Evolutionary conservation across 305 asterid genomes (phyloP), one percentile per base, ranked within the genome.

Genomic region (Nicotiana rustica): DNA sequence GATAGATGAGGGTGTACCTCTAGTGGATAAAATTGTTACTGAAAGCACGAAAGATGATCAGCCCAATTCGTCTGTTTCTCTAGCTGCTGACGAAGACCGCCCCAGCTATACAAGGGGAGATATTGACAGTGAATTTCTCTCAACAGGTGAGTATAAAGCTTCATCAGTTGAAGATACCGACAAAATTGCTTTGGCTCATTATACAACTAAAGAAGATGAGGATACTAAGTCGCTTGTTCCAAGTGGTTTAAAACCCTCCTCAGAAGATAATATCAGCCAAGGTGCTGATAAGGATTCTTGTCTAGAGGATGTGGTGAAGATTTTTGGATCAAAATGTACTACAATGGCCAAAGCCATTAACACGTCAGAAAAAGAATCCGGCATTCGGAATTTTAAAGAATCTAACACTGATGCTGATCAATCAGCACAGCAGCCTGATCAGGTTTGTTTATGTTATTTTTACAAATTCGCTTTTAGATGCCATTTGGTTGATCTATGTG

Each of bases 371-470:
- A 86, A 85, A 59, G 88, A 77, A 73, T 86, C 90, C 15, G 88
- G 89, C 68, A 86, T 89, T 2, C 90, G 86, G 73, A 88, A 90
- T 82, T 89, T 87, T 82, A 91, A 89, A 52, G 67, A 91, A 84
- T 90, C 93, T 21, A 85, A 88, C n/a, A 35, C 47, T 19, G 88
- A 87, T 47, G 90, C 47, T 52, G 68, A 71, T 60, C 83, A 79
- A 77, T 79, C 77, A 81, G 62, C 78, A 13, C 86, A 64, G 75
- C 87, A 77, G 56, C 86, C 76, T 25, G 87, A 85, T 78, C 92
- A 94, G 96, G 98, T 94, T 82, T 83, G 69, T 64, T 80, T 82
- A 36, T 80, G 80, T 69, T 21, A 81, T 69, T 29, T 35, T 41
- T 15, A 9, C 14, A 12, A 67, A 52, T 2, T 49, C 35, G 19